A percentile compares a stretch with the other conserved stretches of the same genome.
These are phyloP conservation scores for Bauhinia variegata DNA, from an alignment of 306 rosid genomes.

Conservation along the genomic window DNA sequence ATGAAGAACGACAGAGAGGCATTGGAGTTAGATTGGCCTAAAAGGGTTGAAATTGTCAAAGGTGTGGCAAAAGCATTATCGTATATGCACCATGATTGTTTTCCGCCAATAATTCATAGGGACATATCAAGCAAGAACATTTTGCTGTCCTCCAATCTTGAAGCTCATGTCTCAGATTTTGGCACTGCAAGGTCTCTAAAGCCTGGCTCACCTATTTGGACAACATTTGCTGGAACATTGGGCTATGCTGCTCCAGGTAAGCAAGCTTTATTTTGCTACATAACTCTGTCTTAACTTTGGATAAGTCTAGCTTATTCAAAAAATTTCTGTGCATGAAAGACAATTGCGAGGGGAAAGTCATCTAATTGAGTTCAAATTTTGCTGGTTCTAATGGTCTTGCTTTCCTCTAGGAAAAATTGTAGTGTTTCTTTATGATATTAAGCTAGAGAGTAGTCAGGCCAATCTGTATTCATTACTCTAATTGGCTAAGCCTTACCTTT, in stretches of 20 bases:
- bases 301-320: no score
- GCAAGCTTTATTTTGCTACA: no score
- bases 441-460: no score
- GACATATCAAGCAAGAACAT: constrained; percentile 54
- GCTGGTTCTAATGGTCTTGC: no score
- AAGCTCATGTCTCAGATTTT: constrained; percentile 53
- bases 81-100: constrained; percentile 31
- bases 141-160: constrained; percentile 34
- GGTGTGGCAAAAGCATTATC: constrained; percentile 43
- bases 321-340: no score
- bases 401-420: no score
- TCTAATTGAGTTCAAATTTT: no score
- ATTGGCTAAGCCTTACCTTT: no score
- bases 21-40: constrained; percentile 43
- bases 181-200: constrained; percentile 54
- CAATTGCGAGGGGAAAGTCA: no score
- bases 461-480: no score
- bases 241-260: constrained; percentile 62
- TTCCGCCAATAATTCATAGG: constrained; percentile 44
- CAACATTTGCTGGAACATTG: constrained; percentile 49
- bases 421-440: no score
- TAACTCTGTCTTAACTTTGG: no score
- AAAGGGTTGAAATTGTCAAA: constrained; percentile 39
- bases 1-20: constrained; percentile 36
- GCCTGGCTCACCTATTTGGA: constrained; percentile 44